Percentiles rank a stretch among this genome's conserved stretches.
These are phyloP conservation scores for Actinomucor elegans DNA, from an alignment of 371 early-diverging fungal genomes.

Conservation along the genomic window DNA sequence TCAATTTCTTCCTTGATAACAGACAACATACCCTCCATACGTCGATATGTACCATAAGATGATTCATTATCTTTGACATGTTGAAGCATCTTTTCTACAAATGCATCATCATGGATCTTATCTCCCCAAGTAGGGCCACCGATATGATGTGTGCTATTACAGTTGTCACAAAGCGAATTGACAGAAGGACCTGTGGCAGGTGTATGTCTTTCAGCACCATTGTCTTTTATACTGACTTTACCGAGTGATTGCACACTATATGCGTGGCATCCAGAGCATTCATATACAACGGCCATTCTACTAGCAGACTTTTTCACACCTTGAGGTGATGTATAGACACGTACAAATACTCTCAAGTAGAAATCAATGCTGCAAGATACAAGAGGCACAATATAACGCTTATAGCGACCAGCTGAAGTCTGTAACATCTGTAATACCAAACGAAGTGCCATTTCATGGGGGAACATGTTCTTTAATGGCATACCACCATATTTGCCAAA, in stretches of 20 bases:
- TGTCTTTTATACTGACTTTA: conserved; percentile 45
- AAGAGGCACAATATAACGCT: conserved; percentile 88
- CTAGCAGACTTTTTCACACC: conserved; percentile 77
- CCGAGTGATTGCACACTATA: conserved; percentile 75
- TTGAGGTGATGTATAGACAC: conserved; percentile 81
- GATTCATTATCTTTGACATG: conserved; percentile 60
- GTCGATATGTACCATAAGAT: conserved; percentile 72
- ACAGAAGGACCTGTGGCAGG: conserved; percentile 68
- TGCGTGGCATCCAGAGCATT: conserved; percentile 83
- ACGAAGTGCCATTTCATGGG: conserved; percentile 89
- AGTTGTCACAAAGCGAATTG: conserved; percentile 66
- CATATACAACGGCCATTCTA: conserved; percentile 79
- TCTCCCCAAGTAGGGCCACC: conserved; percentile 97
- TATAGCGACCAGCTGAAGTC: conserved; percentile 87
- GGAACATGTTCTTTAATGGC: conserved; percentile 80
- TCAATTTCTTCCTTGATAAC: conserved; percentile 88
- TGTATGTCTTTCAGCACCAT: conserved; percentile 56
- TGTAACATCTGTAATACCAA: conserved; percentile 87
- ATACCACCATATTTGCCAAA: conserved; percentile 96
- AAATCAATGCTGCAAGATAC: conserved; percentile 98
- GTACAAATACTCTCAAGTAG: conserved; percentile 98
- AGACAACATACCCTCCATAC: conserved; percentile 96
- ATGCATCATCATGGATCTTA: conserved; percentile 80
- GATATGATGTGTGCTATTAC: conserved; percentile 70
- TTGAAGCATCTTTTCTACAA: conserved; percentile 73